A percentile compares a stretch with the other conserved stretches of the same genome.
phyloP scores from a whole-genome alignment of 1,284 basidiomycete genomes.

The Boletus mariae region DNA sequence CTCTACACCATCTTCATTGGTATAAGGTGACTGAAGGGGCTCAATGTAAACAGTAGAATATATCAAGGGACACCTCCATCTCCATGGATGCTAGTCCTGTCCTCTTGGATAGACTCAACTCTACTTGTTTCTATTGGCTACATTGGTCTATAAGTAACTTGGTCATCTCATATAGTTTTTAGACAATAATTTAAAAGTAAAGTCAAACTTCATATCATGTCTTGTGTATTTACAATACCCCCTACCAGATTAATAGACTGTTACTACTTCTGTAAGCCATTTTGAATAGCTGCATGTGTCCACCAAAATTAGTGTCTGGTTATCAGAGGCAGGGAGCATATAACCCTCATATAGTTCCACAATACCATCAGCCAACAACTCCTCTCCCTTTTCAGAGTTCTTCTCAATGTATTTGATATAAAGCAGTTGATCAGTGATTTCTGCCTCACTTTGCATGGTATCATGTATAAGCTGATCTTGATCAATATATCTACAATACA shows the following conservation, averaged over 20 bases:
- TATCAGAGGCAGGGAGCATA: conserved; percentile 14
- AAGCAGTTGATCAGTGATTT: conserved; percentile 53
- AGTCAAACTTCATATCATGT: no score
- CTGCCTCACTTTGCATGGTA: conserved; percentile 45
- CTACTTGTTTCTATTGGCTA: no score
- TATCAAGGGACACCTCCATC: no score
- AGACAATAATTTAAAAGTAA: no score
- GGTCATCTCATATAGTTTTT: no score
- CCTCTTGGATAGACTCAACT: no score
- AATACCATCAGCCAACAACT: conserved; percentile 9
- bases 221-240: no score
- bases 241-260: not conserved
- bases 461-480: conserved; percentile 64
- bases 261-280: conserved; percentile 20
- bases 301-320: conserved; percentile 1
- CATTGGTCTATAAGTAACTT: no score
- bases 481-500: conserved; percentile 59
- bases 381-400: conserved; percentile 19
- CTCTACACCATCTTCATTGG: no score
- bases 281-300: conserved; percentile 22
- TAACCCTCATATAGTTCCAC: conserved; percentile 24
- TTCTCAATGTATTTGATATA: conserved; percentile 54
- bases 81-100: no score
- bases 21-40: no score
- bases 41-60: no score